phyloP scores from a whole-genome alignment of 192 early-diverging fungal genomes.

The Entomortierella parvispora region DNA sequence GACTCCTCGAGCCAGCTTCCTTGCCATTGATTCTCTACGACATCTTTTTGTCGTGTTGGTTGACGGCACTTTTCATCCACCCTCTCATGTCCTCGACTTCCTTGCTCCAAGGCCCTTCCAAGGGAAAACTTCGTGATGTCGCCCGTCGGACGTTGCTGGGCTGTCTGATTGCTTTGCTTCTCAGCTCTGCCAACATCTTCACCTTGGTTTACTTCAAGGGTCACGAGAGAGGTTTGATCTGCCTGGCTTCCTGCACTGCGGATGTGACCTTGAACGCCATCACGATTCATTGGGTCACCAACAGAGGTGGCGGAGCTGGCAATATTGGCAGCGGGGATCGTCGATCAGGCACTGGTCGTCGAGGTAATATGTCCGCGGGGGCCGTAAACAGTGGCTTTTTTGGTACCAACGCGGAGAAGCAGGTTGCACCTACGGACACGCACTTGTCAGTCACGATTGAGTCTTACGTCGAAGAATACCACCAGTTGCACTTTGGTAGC shows the following conservation, averaged over 20 bases:
- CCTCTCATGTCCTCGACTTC: constrained; percentile 19
- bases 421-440: constrained; percentile 8
- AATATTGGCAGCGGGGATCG: neutral
- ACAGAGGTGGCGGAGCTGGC: neutral
- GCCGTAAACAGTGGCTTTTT: constrained; percentile 2
- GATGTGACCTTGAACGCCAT: constrained; percentile 59
- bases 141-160: constrained; percentile 51
- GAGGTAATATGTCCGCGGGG: constrained; percentile 5
- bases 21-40: constrained; percentile 21
- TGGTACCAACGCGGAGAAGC: constrained; percentile 1
- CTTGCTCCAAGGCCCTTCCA: constrained; percentile 25
- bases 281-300: constrained; percentile 60
- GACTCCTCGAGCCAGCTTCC: constrained; percentile 13
- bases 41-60: constrained; percentile 15
- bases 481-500: constrained; percentile 15
- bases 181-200: constrained; percentile 53
- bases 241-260: constrained; percentile 54
- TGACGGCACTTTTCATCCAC: constrained; percentile 22
- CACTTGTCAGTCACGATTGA: constrained; percentile 43
- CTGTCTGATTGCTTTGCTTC: constrained; percentile 43
- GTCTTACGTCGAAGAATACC: constrained; percentile 43
- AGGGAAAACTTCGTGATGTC: constrained; percentile 25
- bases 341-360: neutral
- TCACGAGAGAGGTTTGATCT: constrained; percentile 54
- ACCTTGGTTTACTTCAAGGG: constrained; percentile 46